These are phyloP conservation scores for Truncatella angustata DNA, from an alignment of 2,329 filamentous ascomycete genomes.

Conservation along the genomic window DNA sequence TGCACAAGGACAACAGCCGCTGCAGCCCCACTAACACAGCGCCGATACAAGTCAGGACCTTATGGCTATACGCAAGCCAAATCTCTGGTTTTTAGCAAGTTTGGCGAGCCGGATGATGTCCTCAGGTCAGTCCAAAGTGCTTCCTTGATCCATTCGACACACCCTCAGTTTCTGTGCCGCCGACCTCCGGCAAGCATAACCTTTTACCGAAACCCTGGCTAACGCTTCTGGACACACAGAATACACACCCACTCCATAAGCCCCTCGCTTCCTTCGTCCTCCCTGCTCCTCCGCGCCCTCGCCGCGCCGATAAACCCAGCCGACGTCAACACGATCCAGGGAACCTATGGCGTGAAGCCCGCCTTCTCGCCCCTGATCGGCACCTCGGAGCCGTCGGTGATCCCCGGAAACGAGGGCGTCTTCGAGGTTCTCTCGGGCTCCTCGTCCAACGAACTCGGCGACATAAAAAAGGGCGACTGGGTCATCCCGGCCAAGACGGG, in stretches of 20 bases:
- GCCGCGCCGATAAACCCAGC: conserved; percentile 93
- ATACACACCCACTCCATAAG: conserved; percentile 77
- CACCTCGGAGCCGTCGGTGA: conserved; percentile 71
- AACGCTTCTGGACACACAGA: conserved; percentile 30
- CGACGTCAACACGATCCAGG: conserved; percentile 97
- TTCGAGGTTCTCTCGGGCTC: conserved; percentile 82
- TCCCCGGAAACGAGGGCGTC: conserved; percentile 88
- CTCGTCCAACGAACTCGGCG: conserved; percentile 39
- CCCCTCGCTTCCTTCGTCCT: conserved; percentile 62
- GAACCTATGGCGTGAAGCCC: conserved; percentile 87
- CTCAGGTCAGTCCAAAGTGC: conserved; percentile 46
- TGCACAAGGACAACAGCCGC: conserved; percentile 12
- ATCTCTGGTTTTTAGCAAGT: conserved; percentile 71
- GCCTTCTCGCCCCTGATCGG: conserved; percentile 73
- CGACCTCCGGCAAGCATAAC: too few species aligned
- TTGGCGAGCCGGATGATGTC: conserved; percentile 73
- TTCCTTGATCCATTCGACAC: too few species aligned
- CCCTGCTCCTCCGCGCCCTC: conserved; percentile 80
- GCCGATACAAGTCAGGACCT: conserved; percentile 55
- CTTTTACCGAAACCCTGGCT: not conserved
- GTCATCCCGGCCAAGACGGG: conserved; percentile 81
- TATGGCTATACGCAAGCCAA: conserved; percentile 86
- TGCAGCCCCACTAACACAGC: conserved; percentile 20
- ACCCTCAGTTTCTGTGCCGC: too few species aligned
- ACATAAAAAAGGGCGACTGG: conserved; percentile 79